Percentiles rank a stretch among this genome's conserved stretches.
phyloP scores from a whole-genome alignment of 2,329 filamentous ascomycete species.

The Fusarium sp. region DNA sequence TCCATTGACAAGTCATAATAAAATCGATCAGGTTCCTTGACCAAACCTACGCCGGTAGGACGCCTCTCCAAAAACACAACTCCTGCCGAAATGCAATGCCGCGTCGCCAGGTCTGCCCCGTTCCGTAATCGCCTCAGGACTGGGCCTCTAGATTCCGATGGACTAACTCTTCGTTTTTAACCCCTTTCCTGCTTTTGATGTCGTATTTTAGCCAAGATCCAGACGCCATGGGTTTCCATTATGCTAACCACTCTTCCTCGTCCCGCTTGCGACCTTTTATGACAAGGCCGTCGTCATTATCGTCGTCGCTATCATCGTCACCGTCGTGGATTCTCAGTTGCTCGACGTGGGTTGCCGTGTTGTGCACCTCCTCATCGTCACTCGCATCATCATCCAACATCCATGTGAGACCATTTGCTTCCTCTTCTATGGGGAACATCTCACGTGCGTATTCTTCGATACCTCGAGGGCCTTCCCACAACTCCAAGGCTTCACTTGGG shows the following conservation, averaged over 20 bases:
- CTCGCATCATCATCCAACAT: conserved; percentile 71
- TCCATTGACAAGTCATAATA: conserved; percentile 31
- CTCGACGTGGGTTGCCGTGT: conserved; percentile 49
- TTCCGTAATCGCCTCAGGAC: conserved; percentile 19
- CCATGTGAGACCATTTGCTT: conserved; percentile 93
- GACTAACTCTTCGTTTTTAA: conserved; percentile 30
- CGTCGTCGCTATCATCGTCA: conserved; percentile 58
- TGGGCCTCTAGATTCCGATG: conserved; percentile 16
- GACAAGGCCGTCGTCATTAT: conserved; percentile 66
- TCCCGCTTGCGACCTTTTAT: conserved; percentile 66
- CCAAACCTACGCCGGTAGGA: conserved; percentile 37
- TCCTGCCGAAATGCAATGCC: conserved; percentile 44
- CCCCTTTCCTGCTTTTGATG: conserved; percentile 19
- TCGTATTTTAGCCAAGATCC: conserved; percentile 13
- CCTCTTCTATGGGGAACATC: conserved; percentile 93
- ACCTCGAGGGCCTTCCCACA: conserved; percentile 92
- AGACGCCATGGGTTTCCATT: conserved; percentile 12
- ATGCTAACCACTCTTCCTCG: conserved; percentile 69
- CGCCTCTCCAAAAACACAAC: conserved; percentile 42
- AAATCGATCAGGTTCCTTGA: conserved; percentile 36
- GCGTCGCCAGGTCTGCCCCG: conserved; percentile 30
- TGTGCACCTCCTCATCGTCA: conserved; percentile 50
- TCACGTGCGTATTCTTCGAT: conserved; percentile 95
- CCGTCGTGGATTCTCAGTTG: conserved; percentile 54
- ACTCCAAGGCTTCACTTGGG: conserved; percentile 77